Evolutionary conservation across 306 rosid species (phyloP).

Genomic region (Vachellia pachyceras): DNA sequence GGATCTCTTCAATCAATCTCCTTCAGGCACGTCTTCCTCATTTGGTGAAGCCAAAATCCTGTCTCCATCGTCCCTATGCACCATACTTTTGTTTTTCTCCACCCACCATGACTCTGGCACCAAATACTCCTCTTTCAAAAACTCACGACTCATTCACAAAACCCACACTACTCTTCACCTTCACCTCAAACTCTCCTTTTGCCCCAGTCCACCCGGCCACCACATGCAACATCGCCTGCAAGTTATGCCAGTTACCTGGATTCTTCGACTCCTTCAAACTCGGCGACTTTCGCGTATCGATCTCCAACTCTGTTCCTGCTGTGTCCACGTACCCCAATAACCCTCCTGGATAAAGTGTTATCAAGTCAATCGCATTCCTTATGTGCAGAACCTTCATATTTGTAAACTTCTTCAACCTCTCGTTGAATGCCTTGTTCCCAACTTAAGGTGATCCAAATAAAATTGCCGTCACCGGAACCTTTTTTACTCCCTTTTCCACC

Average conservation of each 20-base stretch:
- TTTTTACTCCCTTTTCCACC: constrained; percentile 1
- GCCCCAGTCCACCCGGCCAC: constrained; percentile 80
- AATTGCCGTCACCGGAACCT: constrained; percentile 20
- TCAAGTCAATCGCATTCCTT: constrained; percentile 53
- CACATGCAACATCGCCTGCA: constrained; percentile 71
- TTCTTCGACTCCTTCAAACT: constrained; percentile 63
- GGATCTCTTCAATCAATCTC: constrained; percentile 16
- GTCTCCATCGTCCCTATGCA: constrained; percentile 59
- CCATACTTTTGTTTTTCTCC: constrained; percentile 73
- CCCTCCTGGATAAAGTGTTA: constrained; percentile 54
- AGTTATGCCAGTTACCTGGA: constrained; percentile 68
- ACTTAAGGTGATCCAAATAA: constrained; percentile 59
- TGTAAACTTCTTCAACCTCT: constrained; percentile 27
- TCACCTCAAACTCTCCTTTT: constrained; percentile 52
- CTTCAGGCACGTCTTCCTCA: constrained; percentile 65
- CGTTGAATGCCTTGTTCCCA: constrained; percentile 55
- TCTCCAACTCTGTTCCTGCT: constrained; percentile 41
- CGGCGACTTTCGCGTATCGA: constrained; percentile 51
- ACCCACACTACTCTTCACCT: constrained; percentile 72
- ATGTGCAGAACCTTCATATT: constrained; percentile 56
- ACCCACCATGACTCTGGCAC: constrained; percentile 61
- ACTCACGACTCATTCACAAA: constrained; percentile 67
- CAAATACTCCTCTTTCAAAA: constrained; percentile 45
- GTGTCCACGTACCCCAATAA: constrained; percentile 49
- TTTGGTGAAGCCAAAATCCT: constrained; percentile 57